Base-by-base conservation (phyloP, 2,329 filamentous ascomycete genomes). In the Phialemoniopsis sp. region DNA sequence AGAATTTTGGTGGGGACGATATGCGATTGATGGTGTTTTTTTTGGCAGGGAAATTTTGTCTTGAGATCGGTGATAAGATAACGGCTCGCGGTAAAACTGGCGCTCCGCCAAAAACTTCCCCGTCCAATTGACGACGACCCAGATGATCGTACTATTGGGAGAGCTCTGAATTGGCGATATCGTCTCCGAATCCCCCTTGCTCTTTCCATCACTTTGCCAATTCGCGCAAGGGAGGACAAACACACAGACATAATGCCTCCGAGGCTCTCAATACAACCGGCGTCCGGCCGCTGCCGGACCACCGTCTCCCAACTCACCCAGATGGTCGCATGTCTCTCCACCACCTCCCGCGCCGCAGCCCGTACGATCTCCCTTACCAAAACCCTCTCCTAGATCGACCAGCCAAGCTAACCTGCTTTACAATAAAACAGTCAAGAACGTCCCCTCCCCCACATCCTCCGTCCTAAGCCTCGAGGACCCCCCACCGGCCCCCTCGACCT, bases 161-260 rank as follows among this genome's bases (percentile, higher is more conserved):
- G 21, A 26, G 21, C 21, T 26, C 21, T 10, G 21, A 10, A n/a
- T n/a, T n/a, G n/a, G n/a, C n/a, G n/a, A n/a, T n/a, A n/a, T n/a
- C n/a, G n/a, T n/a, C n/a, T n/a, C n/a, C n/a, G n/a, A n/a, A n/a
- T n/a, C n/a, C n/a, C n/a, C n/a, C n/a, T n/a, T n/a, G n/a, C n/a
- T n/a, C n/a, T n/a, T n/a, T n/a, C n/a, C n/a, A n/a, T n/a, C n/a
- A n/a, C n/a, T n/a, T n/a, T n/a, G n/a, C n/a, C n/a, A n/a, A n/a
- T n/a, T 10, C 21, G 21, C 21, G 21, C 21, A 26, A 26, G 21
- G 21, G 10, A 10, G 21, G 21, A 26, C 21, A 26, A 6, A 10
- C 21, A 26, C 21, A 26, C 10, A 26, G 10, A 6, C 44, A 34
- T 32, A 17, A 51, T 51, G 49, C 37, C 49, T 16, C 43, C 47